These are phyloP conservation scores for Vinca minor DNA, from an alignment of 257 asterid genomes.

Conservation along the genomic window DNA sequence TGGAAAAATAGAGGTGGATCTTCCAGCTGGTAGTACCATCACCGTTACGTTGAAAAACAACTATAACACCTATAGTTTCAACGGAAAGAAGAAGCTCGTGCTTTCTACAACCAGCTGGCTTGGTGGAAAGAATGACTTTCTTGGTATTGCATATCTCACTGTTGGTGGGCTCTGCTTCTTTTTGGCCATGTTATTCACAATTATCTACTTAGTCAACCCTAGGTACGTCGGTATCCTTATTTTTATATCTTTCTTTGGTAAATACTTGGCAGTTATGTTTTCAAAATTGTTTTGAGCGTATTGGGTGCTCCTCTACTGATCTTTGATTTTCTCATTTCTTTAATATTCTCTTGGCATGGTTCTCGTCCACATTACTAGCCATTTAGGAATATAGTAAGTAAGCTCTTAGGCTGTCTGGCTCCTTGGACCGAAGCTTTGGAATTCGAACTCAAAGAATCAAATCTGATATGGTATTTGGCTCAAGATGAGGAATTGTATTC, in stretches of 20 bases:
- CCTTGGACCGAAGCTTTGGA: not conserved
- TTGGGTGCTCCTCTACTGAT: not conserved
- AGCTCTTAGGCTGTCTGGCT: not conserved
- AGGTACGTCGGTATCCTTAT: conserved; percentile 31
- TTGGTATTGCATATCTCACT: conserved; percentile 75
- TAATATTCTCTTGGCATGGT: not conserved
- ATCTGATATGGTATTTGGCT: no score
- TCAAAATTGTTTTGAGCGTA: not conserved
- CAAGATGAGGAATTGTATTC: no score
- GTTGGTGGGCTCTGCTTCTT: conserved; percentile 71
- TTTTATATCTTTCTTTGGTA: not conserved
- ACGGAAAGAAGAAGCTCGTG: conserved; percentile 78
- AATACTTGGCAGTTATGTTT: not conserved
- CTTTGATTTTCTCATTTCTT: not conserved
- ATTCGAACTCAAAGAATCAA: not conserved
- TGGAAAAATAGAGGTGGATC: conserved; percentile 68
- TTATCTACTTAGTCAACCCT: conserved; percentile 64
- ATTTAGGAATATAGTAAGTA: no score
- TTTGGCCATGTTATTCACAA: conserved; percentile 54
- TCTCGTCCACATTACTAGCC: not conserved
- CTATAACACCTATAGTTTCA: conserved; percentile 76
- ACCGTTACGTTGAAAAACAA: conserved; percentile 43
- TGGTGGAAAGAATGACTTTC: conserved; percentile 78
- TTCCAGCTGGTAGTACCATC: conserved; percentile 39
- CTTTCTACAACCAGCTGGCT: conserved; percentile 90